Conservation (phyloP, 2,329 filamentous ascomycete genomes). For the Hymenoscyphus scutula region DNA sequence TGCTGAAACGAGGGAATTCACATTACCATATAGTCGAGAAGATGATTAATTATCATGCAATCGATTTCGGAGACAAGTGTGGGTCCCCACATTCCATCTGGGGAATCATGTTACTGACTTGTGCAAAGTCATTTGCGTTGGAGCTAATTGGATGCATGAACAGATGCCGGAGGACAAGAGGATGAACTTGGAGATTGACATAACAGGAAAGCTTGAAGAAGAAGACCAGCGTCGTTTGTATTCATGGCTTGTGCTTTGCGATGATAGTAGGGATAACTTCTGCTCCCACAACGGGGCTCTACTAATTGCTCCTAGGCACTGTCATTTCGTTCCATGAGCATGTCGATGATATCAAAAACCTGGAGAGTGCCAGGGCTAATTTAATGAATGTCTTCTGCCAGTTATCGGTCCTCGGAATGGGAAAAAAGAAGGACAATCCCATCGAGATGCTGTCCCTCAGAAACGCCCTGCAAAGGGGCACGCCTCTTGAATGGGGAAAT, state of each 20-base stretch:
- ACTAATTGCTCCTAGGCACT: conserved; percentile 48
- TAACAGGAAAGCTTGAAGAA: conserved; percentile 34
- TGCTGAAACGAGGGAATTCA: conserved; percentile 22
- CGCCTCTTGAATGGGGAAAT: conserved; percentile 32
- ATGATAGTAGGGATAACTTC: conserved; percentile 52
- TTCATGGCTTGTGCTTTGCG: conserved; percentile 69
- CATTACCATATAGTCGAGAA: conserved; percentile 58
- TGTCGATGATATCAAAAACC: conserved; percentile 38
- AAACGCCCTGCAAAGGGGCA: conserved; percentile 31
- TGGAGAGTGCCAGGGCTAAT: conserved; percentile 48
- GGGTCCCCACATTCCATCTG: conserved; percentile 29
- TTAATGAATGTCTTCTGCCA: conserved; percentile 60
- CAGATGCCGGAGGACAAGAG: conserved; percentile 15
- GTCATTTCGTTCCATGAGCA: conserved; percentile 68
- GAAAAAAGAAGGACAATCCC: conserved; percentile 29
- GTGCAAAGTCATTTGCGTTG: conserved; percentile 61
- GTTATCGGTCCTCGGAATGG: conserved; percentile 50
- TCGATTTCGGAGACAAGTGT: conserved; percentile 67
- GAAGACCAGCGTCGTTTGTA: conserved; percentile 51
- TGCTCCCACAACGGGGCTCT: not conserved
- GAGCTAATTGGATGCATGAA: conserved; percentile 63
- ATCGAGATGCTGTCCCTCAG: conserved; percentile 35
- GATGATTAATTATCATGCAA: conserved; percentile 73
- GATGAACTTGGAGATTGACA: conserved; percentile 12
- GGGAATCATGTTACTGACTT: not conserved